phyloP scores from a whole-genome alignment of 2,329 filamentous ascomycete genomes.

The Curvularia sp. region DNA sequence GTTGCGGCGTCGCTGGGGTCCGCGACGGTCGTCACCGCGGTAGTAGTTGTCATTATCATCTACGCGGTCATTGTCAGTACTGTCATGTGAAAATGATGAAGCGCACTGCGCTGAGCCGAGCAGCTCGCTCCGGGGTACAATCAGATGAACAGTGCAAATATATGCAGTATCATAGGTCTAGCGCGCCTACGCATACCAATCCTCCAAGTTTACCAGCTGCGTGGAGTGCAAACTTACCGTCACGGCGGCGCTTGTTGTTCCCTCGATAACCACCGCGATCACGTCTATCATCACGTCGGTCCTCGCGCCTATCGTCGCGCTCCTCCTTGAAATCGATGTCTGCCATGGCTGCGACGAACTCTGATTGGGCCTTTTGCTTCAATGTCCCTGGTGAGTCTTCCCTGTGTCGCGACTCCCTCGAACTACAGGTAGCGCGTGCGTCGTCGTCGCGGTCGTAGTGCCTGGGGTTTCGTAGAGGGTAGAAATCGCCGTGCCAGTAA shows the following conservation, averaged over 20 bases:
- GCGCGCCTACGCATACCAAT: background rate
- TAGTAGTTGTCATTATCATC: slow-evolving; percentile 41
- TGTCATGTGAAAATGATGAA: slow-evolving; percentile 5
- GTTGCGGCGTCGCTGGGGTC: slow-evolving; percentile 42
- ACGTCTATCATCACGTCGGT: slow-evolving; percentile 34
- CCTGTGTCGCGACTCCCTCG: slow-evolving; percentile 13
- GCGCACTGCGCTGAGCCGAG: background rate
- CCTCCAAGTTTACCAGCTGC: background rate
- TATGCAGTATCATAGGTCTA: background rate
- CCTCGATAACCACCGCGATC: slow-evolving; percentile 36
- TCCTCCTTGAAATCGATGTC: slow-evolving; percentile 42
- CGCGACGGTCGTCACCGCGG: slow-evolving; percentile 42
- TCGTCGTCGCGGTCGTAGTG: slow-evolving; percentile 9
- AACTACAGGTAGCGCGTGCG: slow-evolving; percentile 6
- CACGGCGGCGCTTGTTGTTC: slow-evolving; percentile 43
- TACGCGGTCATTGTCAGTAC: slow-evolving; percentile 19
- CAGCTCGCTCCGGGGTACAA: background rate
- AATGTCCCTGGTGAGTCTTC: slow-evolving; percentile 19
- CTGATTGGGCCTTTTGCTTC: slow-evolving; percentile 21
- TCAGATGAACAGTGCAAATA: background rate
- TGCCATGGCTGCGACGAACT: slow-evolving; percentile 35
- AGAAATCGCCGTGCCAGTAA: slow-evolving; percentile 10
- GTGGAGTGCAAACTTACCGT: slow-evolving; percentile 34
- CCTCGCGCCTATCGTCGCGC: slow-evolving; percentile 39
- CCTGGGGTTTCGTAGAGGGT: background rate